Evolutionary conservation across 192 early-diverging fungal species (phyloP), one percentile per base, ranked within the genome.

Genomic region (Mortierella claussenii): DNA sequence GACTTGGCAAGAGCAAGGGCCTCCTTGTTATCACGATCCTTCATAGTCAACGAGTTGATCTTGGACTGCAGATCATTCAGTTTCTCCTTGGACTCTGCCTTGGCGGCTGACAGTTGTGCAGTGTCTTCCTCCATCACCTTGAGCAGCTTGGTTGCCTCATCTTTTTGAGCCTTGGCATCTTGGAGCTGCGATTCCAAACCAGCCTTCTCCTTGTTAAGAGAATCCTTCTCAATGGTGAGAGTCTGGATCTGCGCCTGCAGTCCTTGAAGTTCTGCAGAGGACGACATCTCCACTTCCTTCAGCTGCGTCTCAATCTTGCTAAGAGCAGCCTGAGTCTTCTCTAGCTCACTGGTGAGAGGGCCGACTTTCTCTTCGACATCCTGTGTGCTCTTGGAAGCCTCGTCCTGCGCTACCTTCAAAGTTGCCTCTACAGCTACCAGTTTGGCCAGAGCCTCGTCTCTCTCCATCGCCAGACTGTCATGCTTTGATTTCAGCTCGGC

Each of bases 1-100:
- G 69, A 65, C 33, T 85, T 87, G 17, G 73, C 80, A 3, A 83
- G 64, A n/a, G 68, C 81, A 2, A 83, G 46, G 1, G 86, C 75
- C 26, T 85, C 86, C 42, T 87, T 73, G 1, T 79, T 73, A 48
- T 85, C 86, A 13, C 70, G 51, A 20, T 82, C 67, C 23, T 81
- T 81, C 31, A 58, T 62, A 3, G 49, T 60, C 11, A 64, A 26
- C 4, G 59, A 37, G 34, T 65, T 79, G 23, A 85, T 24, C 43
- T 64, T 71, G 33, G 74, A 36, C 40, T 83, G 74, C 23, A 69
- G 61, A 30, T 83, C 81, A 4, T 58, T 67, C n/a, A 83, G 48
- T 66, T 78, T 73, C 28, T 80, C 62, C 32, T 81, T 57, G 0
- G 76, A 80, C 13, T 83, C 82, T 8, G 79, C 69, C 56, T 83